Evolutionary conservation across 1,139 yeast species (phyloP).

Genomic region (Lodderomyces margitis): DNA sequence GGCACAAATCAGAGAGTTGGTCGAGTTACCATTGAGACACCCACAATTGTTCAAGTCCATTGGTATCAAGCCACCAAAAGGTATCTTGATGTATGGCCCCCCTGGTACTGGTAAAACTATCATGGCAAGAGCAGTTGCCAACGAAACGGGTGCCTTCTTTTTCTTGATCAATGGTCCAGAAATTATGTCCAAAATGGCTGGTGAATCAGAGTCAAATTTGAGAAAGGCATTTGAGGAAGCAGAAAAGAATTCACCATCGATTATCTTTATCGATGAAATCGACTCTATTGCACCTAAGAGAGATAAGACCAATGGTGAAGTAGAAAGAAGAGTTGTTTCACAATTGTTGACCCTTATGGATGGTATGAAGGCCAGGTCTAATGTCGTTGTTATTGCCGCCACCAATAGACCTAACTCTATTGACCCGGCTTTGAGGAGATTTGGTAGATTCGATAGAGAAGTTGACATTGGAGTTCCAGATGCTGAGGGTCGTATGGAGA

Average conservation of each 20-base stretch:
- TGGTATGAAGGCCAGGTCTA: slow-evolving; percentile 99
- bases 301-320: slow-evolving; percentile 99
- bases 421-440: slow-evolving; percentile 97
- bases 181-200: slow-evolving; percentile 99
- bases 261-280: slow-evolving; percentile 96
- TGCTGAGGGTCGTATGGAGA: slow-evolving; percentile 97
- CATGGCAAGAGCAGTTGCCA: slow-evolving; percentile 99
- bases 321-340: slow-evolving; percentile 93
- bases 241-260: slow-evolving; percentile 96
- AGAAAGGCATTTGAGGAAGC: slow-evolving; percentile 99
- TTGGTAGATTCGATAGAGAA: slow-evolving; percentile 98
- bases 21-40: slow-evolving; percentile 93
- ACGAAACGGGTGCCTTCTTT: slow-evolving; percentile 98
- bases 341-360: slow-evolving; percentile 97
- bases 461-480: slow-evolving; percentile 99
- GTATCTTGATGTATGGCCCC: slow-evolving; percentile 96
- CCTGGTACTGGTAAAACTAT: slow-evolving; percentile 99
- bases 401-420: slow-evolving; percentile 98
- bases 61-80: slow-evolving; percentile 97
- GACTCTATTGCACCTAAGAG: slow-evolving; percentile 99
- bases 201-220: slow-evolving; percentile 96
- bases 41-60: slow-evolving; percentile 95
- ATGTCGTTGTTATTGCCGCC: slow-evolving; percentile 83
- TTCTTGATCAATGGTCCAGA: slow-evolving; percentile 99
- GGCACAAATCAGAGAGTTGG: slow-evolving; percentile 98